Evolutionary conservation across 2,329 filamentous ascomycete genomes (phyloP).

Genomic region (Fusarium sp.): DNA sequence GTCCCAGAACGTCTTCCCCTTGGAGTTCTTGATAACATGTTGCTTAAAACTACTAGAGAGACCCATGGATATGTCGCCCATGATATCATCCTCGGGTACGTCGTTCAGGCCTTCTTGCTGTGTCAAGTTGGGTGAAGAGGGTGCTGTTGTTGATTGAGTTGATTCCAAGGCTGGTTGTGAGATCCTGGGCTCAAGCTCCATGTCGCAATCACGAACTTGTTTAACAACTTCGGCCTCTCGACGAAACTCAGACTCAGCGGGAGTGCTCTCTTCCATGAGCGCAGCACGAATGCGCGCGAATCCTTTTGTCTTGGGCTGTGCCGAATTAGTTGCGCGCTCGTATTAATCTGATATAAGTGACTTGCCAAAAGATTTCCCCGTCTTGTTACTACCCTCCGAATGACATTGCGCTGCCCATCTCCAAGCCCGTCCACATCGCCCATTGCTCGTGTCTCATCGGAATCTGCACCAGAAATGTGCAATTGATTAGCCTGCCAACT

Average conservation of each 20-base stretch:
- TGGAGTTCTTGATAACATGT: constrained; percentile 75
- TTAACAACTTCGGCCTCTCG: constrained; percentile 95
- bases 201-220: constrained; percentile 90
- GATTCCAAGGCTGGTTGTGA: constrained; percentile 51
- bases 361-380: constrained; percentile 87
- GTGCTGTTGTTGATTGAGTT: constrained; percentile 62
- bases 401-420: constrained; percentile 75
- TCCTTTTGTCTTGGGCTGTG: constrained; percentile 90
- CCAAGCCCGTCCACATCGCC: constrained; percentile 60
- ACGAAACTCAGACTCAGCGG: constrained; percentile 86
- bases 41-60: constrained; percentile 76
- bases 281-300: constrained; percentile 94
- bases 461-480: constrained; percentile 77
- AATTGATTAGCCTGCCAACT: constrained; percentile 90
- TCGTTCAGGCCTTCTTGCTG: constrained; percentile 72
- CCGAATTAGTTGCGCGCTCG: constrained; percentile 40
- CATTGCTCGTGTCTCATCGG: constrained; percentile 74
- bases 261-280: constrained; percentile 85
- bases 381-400: constrained; percentile 82
- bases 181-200: constrained; percentile 62
- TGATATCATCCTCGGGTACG: constrained; percentile 73
- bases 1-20: constrained; percentile 77
- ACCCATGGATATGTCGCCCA: constrained; percentile 60
- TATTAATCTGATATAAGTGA: constrained; percentile 17
- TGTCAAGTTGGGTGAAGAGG: constrained; percentile 75